phyloP scores from a whole-genome alignment of 2,329 filamentous ascomycete genomes.

The Rutstroemia sp. region DNA sequence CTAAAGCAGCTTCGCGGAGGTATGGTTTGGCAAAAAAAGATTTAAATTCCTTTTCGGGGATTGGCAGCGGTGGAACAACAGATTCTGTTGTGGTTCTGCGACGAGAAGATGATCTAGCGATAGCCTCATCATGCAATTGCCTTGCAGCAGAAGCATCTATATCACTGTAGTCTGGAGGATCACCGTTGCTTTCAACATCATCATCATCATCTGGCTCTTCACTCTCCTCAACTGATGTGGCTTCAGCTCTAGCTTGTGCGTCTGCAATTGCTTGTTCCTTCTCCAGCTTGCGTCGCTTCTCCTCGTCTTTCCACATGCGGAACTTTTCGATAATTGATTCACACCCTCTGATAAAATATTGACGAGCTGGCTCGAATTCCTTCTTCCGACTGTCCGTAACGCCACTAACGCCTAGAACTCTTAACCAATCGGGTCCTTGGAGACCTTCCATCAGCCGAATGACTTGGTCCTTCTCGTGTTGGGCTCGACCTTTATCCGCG shows the following conservation, averaged over 20 bases:
- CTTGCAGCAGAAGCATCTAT: constrained; percentile 64
- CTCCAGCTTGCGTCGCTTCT: constrained; percentile 73
- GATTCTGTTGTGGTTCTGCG: constrained; percentile 14
- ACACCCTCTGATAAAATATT: constrained; percentile 79
- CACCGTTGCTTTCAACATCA: constrained; percentile 35
- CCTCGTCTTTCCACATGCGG: constrained; percentile 77
- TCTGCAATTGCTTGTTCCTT: constrained; percentile 57
- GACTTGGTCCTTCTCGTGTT: constrained; percentile 60
- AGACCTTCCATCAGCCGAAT: constrained; percentile 69
- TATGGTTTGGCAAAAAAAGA: constrained; percentile 72
- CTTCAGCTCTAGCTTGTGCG: constrained; percentile 37
- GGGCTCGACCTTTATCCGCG: constrained; percentile 55
- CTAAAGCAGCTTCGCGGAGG: constrained; percentile 72
- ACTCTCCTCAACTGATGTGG: constrained; percentile 18
- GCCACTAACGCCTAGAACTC: constrained; percentile 81
- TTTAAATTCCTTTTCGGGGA: constrained; percentile 56
- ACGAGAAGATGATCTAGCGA: constrained; percentile 25
- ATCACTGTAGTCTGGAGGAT: constrained; percentile 57
- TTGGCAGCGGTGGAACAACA: constrained; percentile 10
- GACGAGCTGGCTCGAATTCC: constrained; percentile 76
- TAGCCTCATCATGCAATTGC: constrained; percentile 53
- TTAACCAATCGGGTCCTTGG: constrained; percentile 86
- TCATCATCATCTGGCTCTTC: constrained; percentile 51
- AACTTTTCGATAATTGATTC: constrained; percentile 81
- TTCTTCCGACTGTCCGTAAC: constrained; percentile 77